Evolutionary conservation across 2,329 filamentous ascomycete genomes (phyloP).

Genomic region (Leptosphaerulina australis): DNA sequence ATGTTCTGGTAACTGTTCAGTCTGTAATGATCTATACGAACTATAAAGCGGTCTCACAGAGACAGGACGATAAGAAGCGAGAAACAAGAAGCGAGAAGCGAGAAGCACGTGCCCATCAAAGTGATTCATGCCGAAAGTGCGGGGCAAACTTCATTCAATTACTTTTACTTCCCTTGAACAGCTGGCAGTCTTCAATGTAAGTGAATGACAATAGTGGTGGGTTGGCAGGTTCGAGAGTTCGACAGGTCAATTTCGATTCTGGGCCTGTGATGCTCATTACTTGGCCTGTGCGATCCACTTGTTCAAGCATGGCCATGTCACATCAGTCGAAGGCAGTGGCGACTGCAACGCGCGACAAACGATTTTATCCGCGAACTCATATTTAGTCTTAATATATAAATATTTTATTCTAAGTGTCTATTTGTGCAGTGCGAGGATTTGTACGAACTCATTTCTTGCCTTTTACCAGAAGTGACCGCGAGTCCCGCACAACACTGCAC

Average conservation of each 20-base stretch:
- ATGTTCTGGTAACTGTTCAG: no score
- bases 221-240: background rate
- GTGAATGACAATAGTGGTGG: background rate
- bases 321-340: background rate
- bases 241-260: no score
- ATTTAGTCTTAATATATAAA: constrained; percentile 3
- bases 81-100: background rate
- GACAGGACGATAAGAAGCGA: background rate
- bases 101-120: constrained; percentile 14
- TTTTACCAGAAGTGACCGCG: constrained; percentile 83
- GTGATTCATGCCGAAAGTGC: background rate
- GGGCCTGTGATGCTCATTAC: background rate
- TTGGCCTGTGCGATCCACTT: background rate
- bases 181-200: background rate
- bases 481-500: constrained; percentile 65
- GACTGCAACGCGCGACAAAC: constrained; percentile 2
- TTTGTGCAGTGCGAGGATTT: constrained; percentile 70
- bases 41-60: background rate
- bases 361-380: background rate
- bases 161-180: background rate
- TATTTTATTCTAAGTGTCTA: background rate
- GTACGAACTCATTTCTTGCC: constrained; percentile 77
- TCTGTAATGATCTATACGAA: no score
- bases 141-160: constrained; percentile 7
- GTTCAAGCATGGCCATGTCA: constrained; percentile 1